A percentile compares a stretch with the other conserved stretches of the same genome.
These are phyloP conservation scores for Chlorella sp. DNA, from an alignment of 139 green algal species.

Conservation along the genomic window DNA sequence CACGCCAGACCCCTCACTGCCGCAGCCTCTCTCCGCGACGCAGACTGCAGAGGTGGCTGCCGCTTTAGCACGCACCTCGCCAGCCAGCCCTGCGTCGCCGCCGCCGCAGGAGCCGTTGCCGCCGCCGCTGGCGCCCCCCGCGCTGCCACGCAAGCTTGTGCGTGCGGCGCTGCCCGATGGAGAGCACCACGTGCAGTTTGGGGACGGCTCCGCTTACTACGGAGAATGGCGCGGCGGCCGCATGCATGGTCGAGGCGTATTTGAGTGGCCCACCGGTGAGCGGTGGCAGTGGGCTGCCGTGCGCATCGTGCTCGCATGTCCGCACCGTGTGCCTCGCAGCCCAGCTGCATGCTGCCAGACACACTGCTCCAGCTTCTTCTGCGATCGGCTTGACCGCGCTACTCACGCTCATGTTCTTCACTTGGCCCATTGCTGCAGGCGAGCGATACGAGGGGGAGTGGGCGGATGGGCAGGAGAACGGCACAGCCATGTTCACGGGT, in stretches of 20 bases:
- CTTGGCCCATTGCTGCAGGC: too few relatives aligned
- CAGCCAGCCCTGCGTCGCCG: background rate
- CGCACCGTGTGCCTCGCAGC: too few relatives aligned
- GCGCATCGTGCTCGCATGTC: too few relatives aligned
- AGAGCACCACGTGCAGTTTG: constrained; percentile 24
- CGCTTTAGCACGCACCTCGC: background rate
- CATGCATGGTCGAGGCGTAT: constrained; percentile 73
- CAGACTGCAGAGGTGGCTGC: background rate
- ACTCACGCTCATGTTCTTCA: too few relatives aligned
- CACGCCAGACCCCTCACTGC: too few relatives aligned
- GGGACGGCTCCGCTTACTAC: constrained; percentile 40
- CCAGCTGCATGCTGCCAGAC: too few relatives aligned
- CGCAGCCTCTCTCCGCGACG: too few relatives aligned
- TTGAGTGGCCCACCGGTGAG: constrained; percentile 66
- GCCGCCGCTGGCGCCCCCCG: background rate
- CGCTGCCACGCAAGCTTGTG: background rate
- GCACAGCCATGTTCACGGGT: constrained; percentile 63
- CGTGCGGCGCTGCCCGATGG: constrained; percentile 25
- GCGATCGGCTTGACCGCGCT: too few relatives aligned
- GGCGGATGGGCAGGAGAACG: constrained; percentile 64
- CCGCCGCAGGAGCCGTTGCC: background rate
- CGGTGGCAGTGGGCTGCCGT: too few relatives aligned
- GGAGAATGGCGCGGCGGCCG: constrained; percentile 55
- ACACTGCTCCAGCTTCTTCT: too few relatives aligned
- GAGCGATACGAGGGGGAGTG: constrained; percentile 85